These are phyloP conservation scores for Phyllosticta citrichinensis DNA, from an alignment of 2,329 filamentous ascomycete genomes.

Conservation along the genomic window DNA sequence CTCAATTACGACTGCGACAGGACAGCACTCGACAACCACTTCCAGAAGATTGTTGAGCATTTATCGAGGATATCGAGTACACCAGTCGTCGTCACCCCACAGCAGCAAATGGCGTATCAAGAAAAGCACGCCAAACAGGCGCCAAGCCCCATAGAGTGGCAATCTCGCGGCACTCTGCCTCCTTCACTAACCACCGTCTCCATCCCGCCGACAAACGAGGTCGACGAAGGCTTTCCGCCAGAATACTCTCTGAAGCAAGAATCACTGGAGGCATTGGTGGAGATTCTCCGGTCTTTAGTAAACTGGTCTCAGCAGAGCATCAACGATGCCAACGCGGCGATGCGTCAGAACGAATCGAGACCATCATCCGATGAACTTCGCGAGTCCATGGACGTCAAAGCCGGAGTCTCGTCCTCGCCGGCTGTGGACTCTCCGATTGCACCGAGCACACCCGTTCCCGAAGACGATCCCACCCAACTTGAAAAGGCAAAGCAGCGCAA, in stretches of 20 bases:
- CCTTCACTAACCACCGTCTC: conserved; percentile 75
- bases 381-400: conserved; percentile 65
- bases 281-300: conserved; percentile 79
- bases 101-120: conserved; percentile 78
- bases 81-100: conserved; percentile 61
- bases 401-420: conserved; percentile 14
- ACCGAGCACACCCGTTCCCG: conserved; percentile 32
- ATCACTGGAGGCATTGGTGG: conserved; percentile 78
- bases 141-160: conserved; percentile 59
- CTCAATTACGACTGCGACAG: conserved; percentile 97
- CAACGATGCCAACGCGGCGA: conserved; percentile 35
- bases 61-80: conserved; percentile 77
- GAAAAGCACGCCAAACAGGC: conserved; percentile 59
- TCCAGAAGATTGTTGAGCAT: conserved; percentile 88
- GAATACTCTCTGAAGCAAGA: conserved; percentile 90
- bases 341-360: conserved; percentile 33
- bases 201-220: conserved; percentile 47
- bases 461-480: conserved; percentile 89
- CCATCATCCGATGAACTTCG: conserved; percentile 49
- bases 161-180: conserved; percentile 72
- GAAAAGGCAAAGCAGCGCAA: conserved; percentile 92
- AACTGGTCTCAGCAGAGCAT: conserved; percentile 76
- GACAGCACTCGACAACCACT: conserved; percentile 88
- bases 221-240: conserved; percentile 64
- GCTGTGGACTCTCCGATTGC: conserved; percentile 3